Conservation (phyloP, 306 rosid genomes). For the Begonia loranthoides region DNA sequence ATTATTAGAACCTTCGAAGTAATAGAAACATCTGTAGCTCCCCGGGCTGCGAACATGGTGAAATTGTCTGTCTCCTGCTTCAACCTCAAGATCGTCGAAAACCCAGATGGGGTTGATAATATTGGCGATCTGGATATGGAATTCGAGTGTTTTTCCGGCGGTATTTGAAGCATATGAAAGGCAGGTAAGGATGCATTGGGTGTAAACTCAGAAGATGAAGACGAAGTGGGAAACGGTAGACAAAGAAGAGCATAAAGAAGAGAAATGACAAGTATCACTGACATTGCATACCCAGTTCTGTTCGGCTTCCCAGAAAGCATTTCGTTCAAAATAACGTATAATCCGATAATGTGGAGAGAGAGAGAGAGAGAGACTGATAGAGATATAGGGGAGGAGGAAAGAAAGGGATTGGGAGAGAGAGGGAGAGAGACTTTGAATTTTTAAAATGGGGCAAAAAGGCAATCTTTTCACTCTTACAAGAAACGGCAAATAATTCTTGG, state of each 20-base stretch:
- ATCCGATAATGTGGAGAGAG: neutral
- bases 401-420: no score
- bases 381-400: no score
- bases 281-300: conserved; percentile 11
- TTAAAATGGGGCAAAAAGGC: no score
- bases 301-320: conserved; percentile 8
- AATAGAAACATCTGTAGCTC: neutral
- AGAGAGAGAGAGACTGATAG: neutral
- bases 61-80: neutral
- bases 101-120: neutral
- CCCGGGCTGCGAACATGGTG: neutral
- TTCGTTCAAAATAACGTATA: conserved; percentile 5
- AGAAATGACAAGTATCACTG: conserved; percentile 8
- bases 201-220: neutral
- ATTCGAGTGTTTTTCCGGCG: neutral
- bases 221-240: neutral
- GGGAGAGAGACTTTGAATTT: no score
- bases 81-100: neutral
- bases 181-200: neutral
- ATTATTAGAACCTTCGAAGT: conserved; percentile 9
- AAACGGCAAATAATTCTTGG: no score
- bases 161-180: conserved; percentile 1
- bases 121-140: no score
- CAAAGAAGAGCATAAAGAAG: conserved; percentile 8
- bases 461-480: no score